Evolutionary conservation across 805 yeast species (phyloP).

Genomic region (Kregervanrija pseudodelftensis): DNA sequence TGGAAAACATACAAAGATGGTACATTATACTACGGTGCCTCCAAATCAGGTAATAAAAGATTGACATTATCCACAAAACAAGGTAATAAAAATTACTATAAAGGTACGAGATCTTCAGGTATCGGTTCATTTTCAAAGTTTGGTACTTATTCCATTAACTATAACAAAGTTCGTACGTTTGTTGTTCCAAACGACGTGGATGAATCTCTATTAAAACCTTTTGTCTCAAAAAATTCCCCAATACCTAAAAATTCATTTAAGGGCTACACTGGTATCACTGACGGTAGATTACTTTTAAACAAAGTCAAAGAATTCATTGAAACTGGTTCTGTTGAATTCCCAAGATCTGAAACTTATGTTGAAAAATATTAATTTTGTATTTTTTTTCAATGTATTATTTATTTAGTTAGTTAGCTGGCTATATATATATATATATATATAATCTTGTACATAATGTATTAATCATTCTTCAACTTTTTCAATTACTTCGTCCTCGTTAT

Average conservation of each 20-base stretch:
- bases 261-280: conserved; percentile 65
- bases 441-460: neutral
- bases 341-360: conserved; percentile 19
- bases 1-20: conserved; percentile 87
- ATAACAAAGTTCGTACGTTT: conserved; percentile 83
- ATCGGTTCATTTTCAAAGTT: conserved; percentile 61
- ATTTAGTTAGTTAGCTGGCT: no score
- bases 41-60: conserved; percentile 79
- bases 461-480: neutral
- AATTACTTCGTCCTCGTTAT: neutral
- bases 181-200: conserved; percentile 58
- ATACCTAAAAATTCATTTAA: conserved; percentile 57
- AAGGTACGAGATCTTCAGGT: conserved; percentile 95
- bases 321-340: conserved; percentile 50
- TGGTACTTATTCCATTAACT: conserved; percentile 73
- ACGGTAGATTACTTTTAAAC: conserved; percentile 63
- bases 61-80: conserved; percentile 81
- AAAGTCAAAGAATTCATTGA: conserved; percentile 72
- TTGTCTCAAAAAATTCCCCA: conserved; percentile 71
- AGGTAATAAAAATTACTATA: conserved; percentile 90
- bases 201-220: conserved; percentile 48
- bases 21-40: conserved; percentile 70
- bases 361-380: conserved; percentile 24
- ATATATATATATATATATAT: no score
- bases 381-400: no score